Percentiles rank a stretch among this genome's conserved stretches.
phyloP scores from a whole-genome alignment of 2,329 filamentous ascomycete species.

The Penicillium hordei region DNA sequence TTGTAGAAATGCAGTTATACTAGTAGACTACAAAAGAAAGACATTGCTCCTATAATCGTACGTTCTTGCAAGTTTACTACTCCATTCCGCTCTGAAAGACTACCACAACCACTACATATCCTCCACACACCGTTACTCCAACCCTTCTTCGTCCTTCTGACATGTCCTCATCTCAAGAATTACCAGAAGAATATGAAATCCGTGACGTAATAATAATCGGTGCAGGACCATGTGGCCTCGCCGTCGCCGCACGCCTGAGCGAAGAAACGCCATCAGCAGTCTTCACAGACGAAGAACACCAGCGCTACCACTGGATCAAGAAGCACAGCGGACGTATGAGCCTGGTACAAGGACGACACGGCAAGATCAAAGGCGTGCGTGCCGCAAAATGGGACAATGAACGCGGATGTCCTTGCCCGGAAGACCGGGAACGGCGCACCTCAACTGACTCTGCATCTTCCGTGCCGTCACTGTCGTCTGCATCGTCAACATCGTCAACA shows the following conservation, averaged over 20 bases:
- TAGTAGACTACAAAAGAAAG: neutral
- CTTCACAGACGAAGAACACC: conserved; percentile 80
- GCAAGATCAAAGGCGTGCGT: conserved; percentile 30
- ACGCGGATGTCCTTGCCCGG: conserved; percentile 8
- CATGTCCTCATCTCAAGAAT: conserved; percentile 10
- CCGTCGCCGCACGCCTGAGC: conserved; percentile 68
- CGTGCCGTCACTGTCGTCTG: conserved; percentile 20
- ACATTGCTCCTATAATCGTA: neutral
- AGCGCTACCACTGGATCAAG: conserved; percentile 75
- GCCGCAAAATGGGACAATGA: conserved; percentile 30
- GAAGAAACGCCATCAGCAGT: conserved; percentile 74
- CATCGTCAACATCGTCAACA: conserved; percentile 16
- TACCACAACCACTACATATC: neutral
- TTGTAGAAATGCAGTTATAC: conserved; percentile 11
- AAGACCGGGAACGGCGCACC: conserved; percentile 10
- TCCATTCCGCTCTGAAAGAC: neutral
- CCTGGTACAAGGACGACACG: conserved; percentile 39
- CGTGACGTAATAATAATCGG: conserved; percentile 70
- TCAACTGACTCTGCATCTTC: conserved; percentile 23
- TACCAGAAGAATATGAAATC: conserved; percentile 16
- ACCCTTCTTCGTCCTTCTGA: neutral
- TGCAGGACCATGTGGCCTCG: conserved; percentile 72
- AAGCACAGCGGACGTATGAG: conserved; percentile 61
- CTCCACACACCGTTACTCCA: neutral
- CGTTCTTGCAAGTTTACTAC: neutral